Percentiles rank a stretch among this genome's conserved stretches.
phyloP scores from a whole-genome alignment of 768 basidiomycete genomes.

The Amylocystis lapponica region DNA sequence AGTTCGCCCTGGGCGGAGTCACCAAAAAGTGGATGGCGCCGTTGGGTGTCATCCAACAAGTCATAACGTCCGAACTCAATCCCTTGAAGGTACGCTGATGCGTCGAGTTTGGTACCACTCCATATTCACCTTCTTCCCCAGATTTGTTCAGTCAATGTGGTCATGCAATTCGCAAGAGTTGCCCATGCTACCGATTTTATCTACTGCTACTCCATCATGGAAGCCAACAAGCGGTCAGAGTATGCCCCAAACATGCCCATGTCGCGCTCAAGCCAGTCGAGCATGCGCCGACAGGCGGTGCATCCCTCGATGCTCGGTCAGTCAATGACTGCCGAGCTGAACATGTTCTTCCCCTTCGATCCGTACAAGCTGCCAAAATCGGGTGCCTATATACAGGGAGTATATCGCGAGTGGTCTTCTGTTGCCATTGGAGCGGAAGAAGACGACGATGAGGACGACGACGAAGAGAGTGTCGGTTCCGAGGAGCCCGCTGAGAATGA shows the following conservation, averaged over 20 bases:
- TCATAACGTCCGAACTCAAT: slow-evolving; percentile 77
- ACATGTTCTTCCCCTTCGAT: slow-evolving; percentile 97
- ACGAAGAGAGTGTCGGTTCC: slow-evolving; percentile 46
- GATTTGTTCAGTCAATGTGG: slow-evolving; percentile 89
- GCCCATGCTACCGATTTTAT: slow-evolving; percentile 87
- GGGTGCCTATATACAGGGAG: slow-evolving; percentile 64
- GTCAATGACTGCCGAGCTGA: slow-evolving; percentile 61
- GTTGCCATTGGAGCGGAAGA: slow-evolving; percentile 69
- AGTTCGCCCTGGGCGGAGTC: slow-evolving; percentile 15
- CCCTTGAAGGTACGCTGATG: slow-evolving; percentile 67
- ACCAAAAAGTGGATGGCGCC: slow-evolving; percentile 81
- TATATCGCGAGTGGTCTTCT: slow-evolving; percentile 88
- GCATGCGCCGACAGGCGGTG: neutral
- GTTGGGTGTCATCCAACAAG: slow-evolving; percentile 71
- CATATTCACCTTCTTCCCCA: no score
- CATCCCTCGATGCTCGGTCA: slow-evolving; percentile 24
- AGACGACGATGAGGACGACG: slow-evolving; percentile 64
- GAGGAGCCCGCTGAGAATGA: slow-evolving; percentile 55
- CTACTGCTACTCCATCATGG: slow-evolving; percentile 91
- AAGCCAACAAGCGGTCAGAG: slow-evolving; percentile 72
- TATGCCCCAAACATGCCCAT: slow-evolving; percentile 24
- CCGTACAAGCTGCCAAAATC: slow-evolving; percentile 89
- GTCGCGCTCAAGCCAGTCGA: neutral
- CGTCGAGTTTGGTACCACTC: no score
- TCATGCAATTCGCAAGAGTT: slow-evolving; percentile 88